A percentile compares a stretch with the other conserved stretches of the same genome.
Evolutionary conservation across 2,329 filamentous ascomycete species (phyloP).

Genomic region (Cladosporium sp.): DNA sequence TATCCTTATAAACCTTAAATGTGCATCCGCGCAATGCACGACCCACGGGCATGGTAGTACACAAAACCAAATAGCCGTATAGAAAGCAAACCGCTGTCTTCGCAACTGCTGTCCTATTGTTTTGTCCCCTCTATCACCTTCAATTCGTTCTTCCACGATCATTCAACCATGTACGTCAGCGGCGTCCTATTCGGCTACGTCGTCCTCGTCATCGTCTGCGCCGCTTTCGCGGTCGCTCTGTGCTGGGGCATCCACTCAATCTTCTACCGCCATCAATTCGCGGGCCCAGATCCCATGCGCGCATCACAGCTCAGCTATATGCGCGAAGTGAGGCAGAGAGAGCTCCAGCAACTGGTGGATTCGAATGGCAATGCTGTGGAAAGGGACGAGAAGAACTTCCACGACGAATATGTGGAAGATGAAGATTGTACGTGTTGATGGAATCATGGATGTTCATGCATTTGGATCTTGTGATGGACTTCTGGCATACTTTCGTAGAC

Average conservation of each 20-base stretch:
- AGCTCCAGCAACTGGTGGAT: neutral
- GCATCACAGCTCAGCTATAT: neutral
- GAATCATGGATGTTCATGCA: no score
- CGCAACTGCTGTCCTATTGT: neutral
- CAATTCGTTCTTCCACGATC: neutral
- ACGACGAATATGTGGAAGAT: conserved; percentile 4
- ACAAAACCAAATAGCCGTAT: neutral
- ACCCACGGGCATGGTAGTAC: no score
- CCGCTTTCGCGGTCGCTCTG: neutral
- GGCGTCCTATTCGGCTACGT: neutral
- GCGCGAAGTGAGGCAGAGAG: neutral
- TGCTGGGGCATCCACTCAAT: neutral
- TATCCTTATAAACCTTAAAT: neutral
- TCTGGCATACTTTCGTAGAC: no score
- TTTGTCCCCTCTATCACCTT: neutral
- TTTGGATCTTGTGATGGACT: no score
- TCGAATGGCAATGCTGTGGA: neutral
- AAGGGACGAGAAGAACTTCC: neutral
- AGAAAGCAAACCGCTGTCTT: neutral
- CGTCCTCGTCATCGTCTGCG: neutral
- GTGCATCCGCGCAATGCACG: neutral
- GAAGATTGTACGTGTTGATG: conserved; percentile 5
- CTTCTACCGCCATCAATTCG: neutral
- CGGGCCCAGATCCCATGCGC: neutral
- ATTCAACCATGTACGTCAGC: neutral